Percentiles rank a stretch among this genome's conserved stretches.
Evolutionary conservation across 1,284 basidiomycete genomes (phyloP).

Genomic region (Fomes fomentarius): DNA sequence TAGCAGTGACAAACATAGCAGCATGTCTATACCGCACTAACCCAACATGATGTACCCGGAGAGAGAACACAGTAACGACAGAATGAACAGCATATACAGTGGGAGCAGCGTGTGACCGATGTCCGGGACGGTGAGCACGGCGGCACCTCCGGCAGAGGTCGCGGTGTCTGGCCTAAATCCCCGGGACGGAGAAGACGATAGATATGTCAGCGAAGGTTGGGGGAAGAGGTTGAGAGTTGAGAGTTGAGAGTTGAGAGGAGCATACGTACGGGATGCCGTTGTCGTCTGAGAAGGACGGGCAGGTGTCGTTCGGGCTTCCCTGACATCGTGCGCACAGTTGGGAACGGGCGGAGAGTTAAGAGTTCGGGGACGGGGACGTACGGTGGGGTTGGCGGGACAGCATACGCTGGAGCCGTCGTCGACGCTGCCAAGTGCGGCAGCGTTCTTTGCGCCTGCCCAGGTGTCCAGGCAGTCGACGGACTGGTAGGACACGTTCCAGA

Average conservation of each 20-base stretch:
- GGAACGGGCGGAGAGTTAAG: no score
- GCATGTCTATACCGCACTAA: neutral
- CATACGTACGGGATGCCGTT: constrained; percentile 66
- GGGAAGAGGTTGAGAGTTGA: no score
- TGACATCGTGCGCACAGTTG: constrained; percentile 26
- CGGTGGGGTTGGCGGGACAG: constrained; percentile 69
- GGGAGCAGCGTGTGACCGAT: constrained; percentile 11
- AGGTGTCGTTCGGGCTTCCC: constrained; percentile 56
- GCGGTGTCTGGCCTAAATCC: constrained; percentile 11
- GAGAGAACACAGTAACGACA: constrained; percentile 11
- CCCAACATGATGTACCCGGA: constrained; percentile 12
- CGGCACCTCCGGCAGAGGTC: constrained; percentile 9
- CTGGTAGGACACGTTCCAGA: constrained; percentile 79
- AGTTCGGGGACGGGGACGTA: constrained; percentile 33
- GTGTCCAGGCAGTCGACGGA: constrained; percentile 56
- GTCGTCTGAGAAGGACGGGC: constrained; percentile 72
- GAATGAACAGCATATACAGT: constrained; percentile 20
- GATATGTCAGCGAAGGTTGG: no score
- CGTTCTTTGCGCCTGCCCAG: constrained; percentile 64
- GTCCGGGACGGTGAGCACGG: constrained; percentile 2
- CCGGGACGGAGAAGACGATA: no score
- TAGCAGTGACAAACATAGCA: no score
- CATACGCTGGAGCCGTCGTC: constrained; percentile 61
- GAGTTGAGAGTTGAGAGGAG: no score
- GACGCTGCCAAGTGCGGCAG: constrained; percentile 68